phyloP scores from a whole-genome alignment of 208 protist genomes.

The Acanthamoeba culbertsoni region DNA sequence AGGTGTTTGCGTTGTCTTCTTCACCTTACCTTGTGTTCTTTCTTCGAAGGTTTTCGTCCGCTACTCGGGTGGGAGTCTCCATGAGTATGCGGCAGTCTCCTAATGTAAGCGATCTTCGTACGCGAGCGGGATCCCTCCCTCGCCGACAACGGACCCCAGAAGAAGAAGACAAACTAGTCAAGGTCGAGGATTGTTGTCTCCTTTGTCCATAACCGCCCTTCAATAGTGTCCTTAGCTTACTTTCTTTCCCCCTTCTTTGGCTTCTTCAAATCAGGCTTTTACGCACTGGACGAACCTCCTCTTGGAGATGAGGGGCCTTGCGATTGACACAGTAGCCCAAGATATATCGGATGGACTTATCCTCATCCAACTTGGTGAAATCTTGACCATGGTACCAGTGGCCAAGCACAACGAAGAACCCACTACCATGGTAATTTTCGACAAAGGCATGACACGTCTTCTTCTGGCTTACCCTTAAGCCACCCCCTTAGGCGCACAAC shows the following conservation, averaged over 20 bases:
- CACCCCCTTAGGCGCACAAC: neutral
- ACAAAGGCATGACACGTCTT: no score
- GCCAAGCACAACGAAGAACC: neutral
- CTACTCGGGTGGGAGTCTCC: no score
- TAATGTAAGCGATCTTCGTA: no score
- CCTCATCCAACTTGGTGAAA: constrained; percentile 19
- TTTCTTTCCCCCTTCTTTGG: neutral
- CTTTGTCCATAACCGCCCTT: neutral
- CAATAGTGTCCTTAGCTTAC: neutral
- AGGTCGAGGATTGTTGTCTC: neutral
- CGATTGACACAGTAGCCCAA: neutral
- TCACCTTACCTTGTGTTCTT: no score
- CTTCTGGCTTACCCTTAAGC: neutral
- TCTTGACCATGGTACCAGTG: neutral
- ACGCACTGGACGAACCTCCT: constrained; percentile 34
- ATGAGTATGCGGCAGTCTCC: no score
- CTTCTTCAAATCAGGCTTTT: constrained; percentile 15
- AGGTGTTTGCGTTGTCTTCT: no score
- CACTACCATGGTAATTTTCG: neutral
- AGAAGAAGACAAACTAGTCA: neutral
- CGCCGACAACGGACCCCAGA: neutral
- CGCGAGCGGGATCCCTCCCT: no score
- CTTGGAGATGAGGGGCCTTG: neutral
- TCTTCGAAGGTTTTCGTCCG: no score
- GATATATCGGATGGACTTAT: constrained; percentile 17